Base-by-base conservation (phyloP, 352 stramenopile genomes). In the Albugo candida region DNA sequence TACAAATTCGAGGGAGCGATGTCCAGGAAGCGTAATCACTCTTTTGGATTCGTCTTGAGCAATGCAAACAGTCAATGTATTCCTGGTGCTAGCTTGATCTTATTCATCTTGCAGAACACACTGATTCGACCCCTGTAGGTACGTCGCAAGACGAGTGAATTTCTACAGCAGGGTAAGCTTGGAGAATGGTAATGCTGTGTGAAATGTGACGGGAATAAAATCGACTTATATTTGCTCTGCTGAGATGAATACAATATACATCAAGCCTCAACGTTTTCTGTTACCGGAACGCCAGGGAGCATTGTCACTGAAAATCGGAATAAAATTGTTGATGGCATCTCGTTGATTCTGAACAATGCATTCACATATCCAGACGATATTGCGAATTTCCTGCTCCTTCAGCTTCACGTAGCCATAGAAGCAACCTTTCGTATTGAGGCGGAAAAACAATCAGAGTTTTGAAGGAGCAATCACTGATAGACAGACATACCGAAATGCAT, bases 351-450 rank as follows among this genome's bases (percentile, higher is more conserved):
- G 94, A 41, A 98, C 77, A 57, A 99, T 98, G 65, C 94, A 99
- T 67, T 99, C 94, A 54, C 75, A 95, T 69, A 99, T 97, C 94
- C 95, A 99, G 47, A 98, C 93, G 49, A 99, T 80, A 70, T 99
- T 99, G 56, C 95, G 85, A 57, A 99, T 96, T 61, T 99, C 95
- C 72, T 99, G 93, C 67, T 99, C 94, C 85, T 99, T 99, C 49
- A 99, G 77, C 77, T 98, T 98, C 37, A 98, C 86, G 68, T 98
- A 99, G 41, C 93, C 92, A 73, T 99, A 99, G 67, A 98, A 99
- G 54, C 81, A 87, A 10, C 65, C 69, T 81, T 19, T 19, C 8
- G 46, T 8, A 34, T 13, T 36, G 45, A 13, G 38, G 8, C 53
- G 16, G 5, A 13, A 45, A 18, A 18, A 48, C 8, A 36, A 48